Evolutionary conservation across 1,139 yeast species (phyloP), one percentile per base, ranked within the genome.

Genomic region (Tardiomyces depauwii): DNA sequence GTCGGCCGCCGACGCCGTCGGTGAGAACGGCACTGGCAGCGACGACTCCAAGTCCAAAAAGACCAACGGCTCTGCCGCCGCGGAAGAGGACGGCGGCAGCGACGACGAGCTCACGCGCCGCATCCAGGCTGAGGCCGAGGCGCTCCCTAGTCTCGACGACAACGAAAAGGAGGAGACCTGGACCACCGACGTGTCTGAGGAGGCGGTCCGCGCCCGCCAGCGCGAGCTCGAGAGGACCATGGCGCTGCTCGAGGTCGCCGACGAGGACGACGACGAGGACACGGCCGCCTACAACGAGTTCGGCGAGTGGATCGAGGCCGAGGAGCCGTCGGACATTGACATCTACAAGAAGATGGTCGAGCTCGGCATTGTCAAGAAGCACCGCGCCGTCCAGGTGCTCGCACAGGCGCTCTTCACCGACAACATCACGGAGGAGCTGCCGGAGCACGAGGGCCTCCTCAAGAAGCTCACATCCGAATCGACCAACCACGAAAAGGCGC

Each of bases 121-220:
- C 61, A 82, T 87, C 65, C 80, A 84, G 58, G 88, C 89, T 42
- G 95, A 85, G 63, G 95, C 94, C 27, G 82, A 88, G 13, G 78
- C 74, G 45, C 72, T 85, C 53, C 71, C 73, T 30, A 51, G 48
- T n/a, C 47, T 52, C 55, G 68, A 67, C 23, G 65, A 61, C 41
- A 73, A 73, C 52, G 76, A 77, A 48, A 78, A 79, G 53, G 96
- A 88, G 61, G 96, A 86, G 57, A 95, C 87, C 54, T 91, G 98
- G 98, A 88, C 97, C 18, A 96, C 89, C 45, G 99, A 91, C 65
- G 85, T 91, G 79, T 85, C 96, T 45, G 95, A 85, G 63, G 98
- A 88, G 67, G 98, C 98, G 46, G 87, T 93, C 56, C 83, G 85
- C 61, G 88, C 86, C 41, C 85, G 99, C 69, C 96, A 95, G 47